These are phyloP conservation scores for Dryas integrifolia DNA, from an alignment of 331 rosid genomes.

Conservation along the genomic window DNA sequence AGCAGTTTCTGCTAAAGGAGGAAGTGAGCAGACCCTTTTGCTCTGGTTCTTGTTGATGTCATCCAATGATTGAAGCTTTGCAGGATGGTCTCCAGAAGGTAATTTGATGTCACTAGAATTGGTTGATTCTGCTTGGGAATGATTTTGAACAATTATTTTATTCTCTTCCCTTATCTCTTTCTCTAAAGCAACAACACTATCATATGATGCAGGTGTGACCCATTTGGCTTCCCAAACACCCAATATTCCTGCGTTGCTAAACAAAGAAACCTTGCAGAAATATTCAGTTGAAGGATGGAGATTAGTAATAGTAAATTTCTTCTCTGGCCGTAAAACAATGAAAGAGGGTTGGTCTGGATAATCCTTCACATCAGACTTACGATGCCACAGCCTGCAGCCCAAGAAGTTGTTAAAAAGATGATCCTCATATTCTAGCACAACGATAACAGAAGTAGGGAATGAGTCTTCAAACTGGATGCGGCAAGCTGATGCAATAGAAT, in stretches of 20 bases:
- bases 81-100: constrained; percentile 29
- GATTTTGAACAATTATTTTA: constrained; percentile 33
- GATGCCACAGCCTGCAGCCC: constrained; percentile 90
- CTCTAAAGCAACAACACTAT: constrained; percentile 26
- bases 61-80: constrained; percentile 26
- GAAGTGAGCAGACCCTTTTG: constrained; percentile 39
- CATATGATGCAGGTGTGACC: constrained; percentile 51
- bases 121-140: constrained; percentile 40
- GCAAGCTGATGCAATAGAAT: constrained; percentile 53
- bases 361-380: constrained; percentile 44
- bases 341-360: constrained; percentile 83
- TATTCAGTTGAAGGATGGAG: constrained; percentile 77
- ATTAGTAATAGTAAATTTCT: constrained; percentile 56
- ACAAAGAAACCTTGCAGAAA: constrained; percentile 78
- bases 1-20: constrained; percentile 27
- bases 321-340: constrained; percentile 73
- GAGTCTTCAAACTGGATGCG: constrained; percentile 62
- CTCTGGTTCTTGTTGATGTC: constrained; percentile 37
- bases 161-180: constrained; percentile 30
- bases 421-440: constrained; percentile 67
- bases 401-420: constrained; percentile 51
- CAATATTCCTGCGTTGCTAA: constrained; percentile 62
- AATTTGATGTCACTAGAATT: constrained; percentile 43
- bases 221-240: constrained; percentile 83
- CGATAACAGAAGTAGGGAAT: constrained; percentile 64